Evolutionary conservation across 2,329 filamentous ascomycete genomes (phyloP), one percentile per base, ranked within the genome.

Genomic region (Diaporthe velutina): DNA sequence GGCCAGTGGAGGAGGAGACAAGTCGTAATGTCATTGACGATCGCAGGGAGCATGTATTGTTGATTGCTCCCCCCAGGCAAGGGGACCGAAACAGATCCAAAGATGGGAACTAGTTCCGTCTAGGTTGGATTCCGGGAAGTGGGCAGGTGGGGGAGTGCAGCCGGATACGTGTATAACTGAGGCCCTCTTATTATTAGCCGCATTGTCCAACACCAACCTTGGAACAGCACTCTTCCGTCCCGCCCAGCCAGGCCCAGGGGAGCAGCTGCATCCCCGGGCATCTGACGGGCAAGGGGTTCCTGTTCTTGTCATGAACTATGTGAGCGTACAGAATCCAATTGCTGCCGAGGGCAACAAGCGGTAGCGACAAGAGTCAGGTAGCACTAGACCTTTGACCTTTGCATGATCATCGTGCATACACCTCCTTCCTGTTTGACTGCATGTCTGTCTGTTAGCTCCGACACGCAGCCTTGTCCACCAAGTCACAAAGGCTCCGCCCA

Each of bases 71-170:
- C 10, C 25, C 40, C 17, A 13, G 17, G n/a, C 35, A 28, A 13
- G 57, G 22, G 57, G 35, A 61, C 40, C 35, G 17, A 35, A 25
- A 38, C 58, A 64, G 38, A 30, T 50, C 42, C 28, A n/a, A 58
- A 8, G 38, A 30, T 38, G 42, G 30, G 28, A 19, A 38, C 64
- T 67, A 67, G 48, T 28, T 35, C 45, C 45, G 64, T 33, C 33
- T 67, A 9, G 64, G 64, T 30, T 38, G 30, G n/a, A 30, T 10
- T 52, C 10, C 64, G 64, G 64, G 45, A 67, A 52, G 64, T 67
- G 64, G 64, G 64, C 64, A 25, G 64, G 64, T 52, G 64, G 64
- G 64, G 64, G 61, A n/a, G 8, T 30, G 15, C 35, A 45, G 38
- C 58, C 38, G 38, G 58, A 38, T 67, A 52, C 33, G 45, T 50